These are phyloP conservation scores for Sphagnum tenellum DNA, from an alignment of 225 moss, liverwort and hornwort genomes.

Conservation along the genomic window DNA sequence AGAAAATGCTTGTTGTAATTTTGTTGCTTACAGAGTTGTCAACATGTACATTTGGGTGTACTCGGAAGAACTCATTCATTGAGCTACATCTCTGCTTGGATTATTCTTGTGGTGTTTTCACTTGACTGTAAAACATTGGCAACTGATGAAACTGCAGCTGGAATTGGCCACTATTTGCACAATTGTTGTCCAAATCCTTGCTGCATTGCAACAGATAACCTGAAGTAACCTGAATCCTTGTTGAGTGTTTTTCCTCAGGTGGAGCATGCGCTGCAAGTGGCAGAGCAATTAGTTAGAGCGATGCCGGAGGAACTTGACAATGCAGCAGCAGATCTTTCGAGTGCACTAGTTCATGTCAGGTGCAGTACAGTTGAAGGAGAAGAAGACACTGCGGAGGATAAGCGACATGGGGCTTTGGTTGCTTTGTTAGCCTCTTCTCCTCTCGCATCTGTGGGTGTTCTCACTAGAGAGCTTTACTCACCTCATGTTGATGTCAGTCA, in stretches of 20 bases:
- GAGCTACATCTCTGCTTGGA: no score
- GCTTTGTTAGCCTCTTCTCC: constrained; percentile 81
- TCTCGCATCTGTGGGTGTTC: constrained; percentile 49
- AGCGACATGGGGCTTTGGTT: constrained; percentile 63
- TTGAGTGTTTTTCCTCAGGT: constrained; percentile 40
- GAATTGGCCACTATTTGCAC: no score
- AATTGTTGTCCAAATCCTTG: no score
- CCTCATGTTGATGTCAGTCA: constrained; percentile 88
- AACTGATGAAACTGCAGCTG: no score
- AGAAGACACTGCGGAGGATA: constrained; percentile 67
- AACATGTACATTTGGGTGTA: no score
- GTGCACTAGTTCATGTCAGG: constrained; percentile 83
- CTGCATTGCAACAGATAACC: no score
- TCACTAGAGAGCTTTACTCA: constrained; percentile 70
- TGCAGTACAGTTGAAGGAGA: constrained; percentile 76
- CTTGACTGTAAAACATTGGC: no score
- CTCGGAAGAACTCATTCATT: no score
- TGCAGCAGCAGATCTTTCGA: constrained; percentile 66
- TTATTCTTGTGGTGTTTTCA: no score
- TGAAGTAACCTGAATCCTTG: not conserved
- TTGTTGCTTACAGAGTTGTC: no score
- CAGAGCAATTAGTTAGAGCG: constrained; percentile 60
- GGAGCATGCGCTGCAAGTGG: constrained; percentile 65
- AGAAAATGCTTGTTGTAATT: no score
- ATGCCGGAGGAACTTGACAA: constrained; percentile 79